Evolutionary conservation across 83 land plant species (phyloP).

Genomic region (Picea mariana): DNA sequence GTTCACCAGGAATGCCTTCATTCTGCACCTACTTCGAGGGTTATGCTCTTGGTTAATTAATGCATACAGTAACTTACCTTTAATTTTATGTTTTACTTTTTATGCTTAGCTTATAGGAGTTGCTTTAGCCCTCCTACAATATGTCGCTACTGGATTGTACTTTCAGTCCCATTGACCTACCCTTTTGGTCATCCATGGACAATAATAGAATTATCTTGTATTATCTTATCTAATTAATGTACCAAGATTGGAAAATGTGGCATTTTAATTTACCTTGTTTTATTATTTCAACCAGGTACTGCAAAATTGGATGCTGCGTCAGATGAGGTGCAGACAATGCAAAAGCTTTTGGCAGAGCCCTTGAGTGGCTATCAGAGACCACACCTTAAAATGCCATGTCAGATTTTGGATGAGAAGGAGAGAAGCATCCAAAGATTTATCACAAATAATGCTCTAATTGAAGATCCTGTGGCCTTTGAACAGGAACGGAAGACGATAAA

Average conservation of each 20-base stretch:
- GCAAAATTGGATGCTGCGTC: slow-evolving; percentile 25
- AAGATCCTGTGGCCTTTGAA: slow-evolving; percentile 44
- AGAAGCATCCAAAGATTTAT: slow-evolving; percentile 25
- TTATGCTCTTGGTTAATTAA: no score
- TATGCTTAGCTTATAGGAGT: no score
- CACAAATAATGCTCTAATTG: slow-evolving; percentile 39
- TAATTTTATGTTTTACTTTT: no score
- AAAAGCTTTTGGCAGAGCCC: slow-evolving; percentile 18
- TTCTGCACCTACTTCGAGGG: no score
- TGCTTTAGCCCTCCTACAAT: no score
- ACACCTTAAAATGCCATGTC: slow-evolving; percentile 43
- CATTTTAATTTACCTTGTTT: slow-evolving; percentile 3
- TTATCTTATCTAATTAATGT: neutral
- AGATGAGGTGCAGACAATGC: slow-evolving; percentile 28
- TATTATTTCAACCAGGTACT: slow-evolving; percentile 21
- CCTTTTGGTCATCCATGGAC: no score
- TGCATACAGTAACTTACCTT: no score
- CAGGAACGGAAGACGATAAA: slow-evolving; percentile 42
- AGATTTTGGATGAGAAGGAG: slow-evolving; percentile 35
- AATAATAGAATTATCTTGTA: neutral
- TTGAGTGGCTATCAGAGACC: slow-evolving; percentile 20
- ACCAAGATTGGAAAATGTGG: neutral
- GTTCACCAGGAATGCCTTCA: no score
- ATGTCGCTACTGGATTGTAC: no score
- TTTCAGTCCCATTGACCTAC: no score